Evolutionary conservation across 495 filamentous ascomycete species (phyloP).

Genomic region (Thermochaetoides thermophila): DNA sequence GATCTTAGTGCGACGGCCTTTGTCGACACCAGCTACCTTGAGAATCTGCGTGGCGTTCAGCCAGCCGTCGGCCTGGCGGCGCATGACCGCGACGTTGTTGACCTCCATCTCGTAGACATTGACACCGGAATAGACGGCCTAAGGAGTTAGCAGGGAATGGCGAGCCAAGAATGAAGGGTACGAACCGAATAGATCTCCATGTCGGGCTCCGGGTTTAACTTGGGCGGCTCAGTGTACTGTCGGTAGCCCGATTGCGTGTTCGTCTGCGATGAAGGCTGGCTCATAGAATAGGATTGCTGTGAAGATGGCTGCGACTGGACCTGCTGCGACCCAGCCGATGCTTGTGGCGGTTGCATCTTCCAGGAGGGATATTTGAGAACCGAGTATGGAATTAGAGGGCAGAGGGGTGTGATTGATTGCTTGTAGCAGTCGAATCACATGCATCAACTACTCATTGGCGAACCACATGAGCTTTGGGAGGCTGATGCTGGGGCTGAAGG

Average conservation of each 20-base stretch:
- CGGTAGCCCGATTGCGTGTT: slow-evolving; percentile 16
- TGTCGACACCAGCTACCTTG: slow-evolving; percentile 91
- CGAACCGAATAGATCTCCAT: slow-evolving; percentile 68
- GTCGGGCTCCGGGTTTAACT: slow-evolving; percentile 38
- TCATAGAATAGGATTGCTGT: slow-evolving; percentile 37
- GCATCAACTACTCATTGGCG: no score
- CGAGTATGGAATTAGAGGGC: no score
- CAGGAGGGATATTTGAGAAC: background rate
- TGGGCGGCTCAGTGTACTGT: slow-evolving; percentile 30
- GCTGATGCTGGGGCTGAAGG: no score
- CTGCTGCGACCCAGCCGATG: slow-evolving; percentile 10
- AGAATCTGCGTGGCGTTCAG: slow-evolving; percentile 94
- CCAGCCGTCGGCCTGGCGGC: slow-evolving; percentile 78
- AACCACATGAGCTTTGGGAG: no score
- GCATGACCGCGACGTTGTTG: slow-evolving; percentile 83
- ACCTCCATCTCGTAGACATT: slow-evolving; percentile 97
- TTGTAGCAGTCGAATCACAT: no score
- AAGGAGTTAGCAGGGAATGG: slow-evolving; percentile 5
- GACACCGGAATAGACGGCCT: slow-evolving; percentile 92
- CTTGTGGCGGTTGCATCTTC: slow-evolving; percentile 16
- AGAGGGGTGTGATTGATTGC: no score
- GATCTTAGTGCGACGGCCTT: slow-evolving; percentile 92
- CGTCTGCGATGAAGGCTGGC: slow-evolving; percentile 27
- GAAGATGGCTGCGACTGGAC: slow-evolving; percentile 26
- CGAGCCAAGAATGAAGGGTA: background rate